A percentile compares a stretch with the other conserved stretches of the same genome.
Evolutionary conservation across 2,329 filamentous ascomycete genomes (phyloP).

Genomic region (Cladophialophora immunda): DNA sequence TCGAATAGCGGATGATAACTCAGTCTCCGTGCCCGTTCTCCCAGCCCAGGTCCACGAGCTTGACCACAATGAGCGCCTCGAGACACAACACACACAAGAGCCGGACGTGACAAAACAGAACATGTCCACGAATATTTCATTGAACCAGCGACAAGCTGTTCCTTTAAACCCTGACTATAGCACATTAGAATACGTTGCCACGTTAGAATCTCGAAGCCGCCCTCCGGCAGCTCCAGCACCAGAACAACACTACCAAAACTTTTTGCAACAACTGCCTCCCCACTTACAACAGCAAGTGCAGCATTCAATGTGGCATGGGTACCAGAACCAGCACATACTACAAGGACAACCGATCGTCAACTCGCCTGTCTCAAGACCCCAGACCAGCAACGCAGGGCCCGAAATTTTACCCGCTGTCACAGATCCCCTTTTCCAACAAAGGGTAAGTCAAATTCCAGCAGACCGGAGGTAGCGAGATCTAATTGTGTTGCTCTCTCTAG

Average conservation of each 20-base stretch:
- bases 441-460: constrained; percentile 4
- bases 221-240: constrained; percentile 15
- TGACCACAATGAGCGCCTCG: constrained; percentile 2
- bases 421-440: constrained; percentile 12
- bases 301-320: constrained; percentile 17
- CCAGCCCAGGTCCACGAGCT: constrained; percentile 19
- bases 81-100: neutral
- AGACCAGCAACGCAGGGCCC: constrained; percentile 1
- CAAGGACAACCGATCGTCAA: neutral
- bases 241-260: constrained; percentile 14
- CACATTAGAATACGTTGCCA: constrained; percentile 32
- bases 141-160: constrained; percentile 9
- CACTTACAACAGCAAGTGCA: constrained; percentile 12
- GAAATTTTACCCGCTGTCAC: neutral
- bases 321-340: constrained; percentile 10
- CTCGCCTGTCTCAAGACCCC: constrained; percentile 15
- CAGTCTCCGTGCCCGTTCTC: neutral
- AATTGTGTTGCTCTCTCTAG: constrained; percentile 12
- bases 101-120: neutral
- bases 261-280: constrained; percentile 3
- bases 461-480: neutral
- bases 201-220: constrained; percentile 20
- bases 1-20: neutral
- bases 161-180: constrained; percentile 34
- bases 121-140: neutral